Evolutionary conservation across 2,329 filamentous ascomycete genomes (phyloP).

Genomic region (Colletotrichum viniferum): DNA sequence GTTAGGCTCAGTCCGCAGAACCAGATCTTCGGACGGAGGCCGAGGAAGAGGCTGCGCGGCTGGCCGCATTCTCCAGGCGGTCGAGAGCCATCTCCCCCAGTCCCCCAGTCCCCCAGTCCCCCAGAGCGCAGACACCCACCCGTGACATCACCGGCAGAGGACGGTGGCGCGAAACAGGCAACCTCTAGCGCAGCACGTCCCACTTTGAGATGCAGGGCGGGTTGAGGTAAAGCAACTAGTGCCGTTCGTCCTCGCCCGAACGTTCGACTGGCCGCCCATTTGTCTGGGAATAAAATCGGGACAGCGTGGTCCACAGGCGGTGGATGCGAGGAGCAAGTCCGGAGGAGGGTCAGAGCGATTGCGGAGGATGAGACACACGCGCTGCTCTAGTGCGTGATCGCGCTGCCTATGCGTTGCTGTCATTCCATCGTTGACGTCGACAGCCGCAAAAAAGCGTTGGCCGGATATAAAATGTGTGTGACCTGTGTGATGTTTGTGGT

Average conservation of each 20-base stretch:
- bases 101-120: background rate
- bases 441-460: background rate
- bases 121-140: conserved; percentile 5
- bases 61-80: background rate
- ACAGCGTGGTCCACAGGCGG: background rate
- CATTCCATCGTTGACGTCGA: background rate
- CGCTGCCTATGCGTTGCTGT: background rate
- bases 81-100: background rate
- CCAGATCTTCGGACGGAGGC: conserved; percentile 7
- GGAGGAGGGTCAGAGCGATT: background rate
- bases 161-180: conserved; percentile 13
- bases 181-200: conserved; percentile 15
- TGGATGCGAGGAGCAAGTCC: conserved; percentile 4
- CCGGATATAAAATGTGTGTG: background rate
- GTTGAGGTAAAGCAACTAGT: background rate
- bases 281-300: background rate
- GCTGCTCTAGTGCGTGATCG: background rate
- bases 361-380: background rate
- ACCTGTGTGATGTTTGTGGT: background rate
- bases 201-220: conserved; percentile 6
- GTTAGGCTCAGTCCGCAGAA: background rate
- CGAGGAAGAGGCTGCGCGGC: background rate
- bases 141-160: conserved; percentile 10
- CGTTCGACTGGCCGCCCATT: background rate
- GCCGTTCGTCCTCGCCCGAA: background rate